A percentile compares a stretch with the other conserved stretches of the same genome.
phyloP scores from a whole-genome alignment of 1,139 yeast genomes.

The Insectozyma bohioensis region DNA sequence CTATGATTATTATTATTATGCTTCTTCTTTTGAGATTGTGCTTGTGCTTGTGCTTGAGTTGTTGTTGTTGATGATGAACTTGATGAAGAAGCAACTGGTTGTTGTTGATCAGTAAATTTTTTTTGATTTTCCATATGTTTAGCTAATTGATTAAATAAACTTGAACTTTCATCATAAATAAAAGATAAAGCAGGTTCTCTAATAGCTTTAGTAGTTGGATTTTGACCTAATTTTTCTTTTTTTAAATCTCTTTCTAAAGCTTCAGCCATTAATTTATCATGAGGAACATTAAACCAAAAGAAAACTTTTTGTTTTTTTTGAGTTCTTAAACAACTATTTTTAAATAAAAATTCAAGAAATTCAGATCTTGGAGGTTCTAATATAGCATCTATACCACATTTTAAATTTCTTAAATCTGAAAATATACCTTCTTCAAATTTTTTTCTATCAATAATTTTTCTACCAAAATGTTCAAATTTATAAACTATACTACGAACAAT shows the following conservation, averaged over 20 bases:
- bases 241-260: conserved; percentile 92
- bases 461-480: conserved; percentile 87
- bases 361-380: conserved; percentile 86
- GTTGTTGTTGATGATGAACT: conserved; percentile 1
- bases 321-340: conserved; percentile 85
- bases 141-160: conserved; percentile 49
- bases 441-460: conserved; percentile 79
- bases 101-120: conserved; percentile 7
- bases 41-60: not conserved
- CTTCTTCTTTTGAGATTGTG: not conserved
- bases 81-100: conserved; percentile 3
- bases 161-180: conserved; percentile 48
- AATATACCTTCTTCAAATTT: conserved; percentile 97
- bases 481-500: conserved; percentile 90
- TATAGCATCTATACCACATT: conserved; percentile 85
- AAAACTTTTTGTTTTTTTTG: conserved; percentile 97
- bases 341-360: conserved; percentile 79
- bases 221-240: conserved; percentile 60
- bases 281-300: conserved; percentile 95
- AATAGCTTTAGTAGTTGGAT: conserved; percentile 59
- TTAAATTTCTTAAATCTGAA: conserved; percentile 82
- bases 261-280: conserved; percentile 88
- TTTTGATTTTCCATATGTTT: conserved; percentile 43
- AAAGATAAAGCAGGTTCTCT: conserved; percentile 67
- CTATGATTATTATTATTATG: conserved; percentile 3